Evolutionary conservation across 441 rosid genomes (phyloP).

Genomic region (Dalechampia spathulata): DNA sequence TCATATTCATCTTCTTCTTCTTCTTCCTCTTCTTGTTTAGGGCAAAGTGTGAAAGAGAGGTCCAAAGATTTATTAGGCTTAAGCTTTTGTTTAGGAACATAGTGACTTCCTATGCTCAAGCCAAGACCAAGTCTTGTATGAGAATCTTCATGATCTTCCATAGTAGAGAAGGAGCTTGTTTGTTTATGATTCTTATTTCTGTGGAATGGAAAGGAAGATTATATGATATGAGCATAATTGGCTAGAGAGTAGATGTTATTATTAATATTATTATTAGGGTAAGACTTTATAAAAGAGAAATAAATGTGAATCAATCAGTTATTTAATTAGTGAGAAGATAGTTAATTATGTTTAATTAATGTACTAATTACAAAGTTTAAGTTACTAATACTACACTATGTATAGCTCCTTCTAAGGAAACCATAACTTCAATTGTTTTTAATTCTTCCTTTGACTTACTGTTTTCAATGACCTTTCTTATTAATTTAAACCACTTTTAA

Average conservation of each 20-base stretch:
- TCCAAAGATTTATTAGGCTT: conserved; percentile 8
- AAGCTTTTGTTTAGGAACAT: background rate
- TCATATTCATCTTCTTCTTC: conserved; percentile 1
- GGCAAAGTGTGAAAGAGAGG: conserved; percentile 23
- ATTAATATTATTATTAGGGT: background rate
- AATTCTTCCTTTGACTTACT: conserved; percentile 2
- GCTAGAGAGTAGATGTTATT: background rate
- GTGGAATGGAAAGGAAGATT: background rate
- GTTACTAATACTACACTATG: conserved; percentile 13
- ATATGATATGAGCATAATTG: background rate
- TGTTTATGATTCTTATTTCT: background rate
- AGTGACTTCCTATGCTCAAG: conserved; percentile 11
- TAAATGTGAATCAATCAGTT: conserved; percentile 12
- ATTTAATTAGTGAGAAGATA: conserved; percentile 8
- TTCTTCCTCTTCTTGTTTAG: conserved; percentile 4
- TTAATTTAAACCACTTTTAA: no score
- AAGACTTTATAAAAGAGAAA: conserved; percentile 4
- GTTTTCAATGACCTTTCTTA: background rate
- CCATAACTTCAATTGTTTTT: conserved; percentile 14
- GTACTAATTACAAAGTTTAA: background rate
- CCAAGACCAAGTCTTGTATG: conserved; percentile 18
- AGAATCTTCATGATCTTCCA: conserved; percentile 11
- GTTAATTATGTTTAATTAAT: background rate
- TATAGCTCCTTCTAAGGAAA: conserved; percentile 19
- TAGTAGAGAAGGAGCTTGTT: background rate